Base-by-base conservation (phyloP, 108 stramenopile species). In the Nitzschia sp. region DNA sequence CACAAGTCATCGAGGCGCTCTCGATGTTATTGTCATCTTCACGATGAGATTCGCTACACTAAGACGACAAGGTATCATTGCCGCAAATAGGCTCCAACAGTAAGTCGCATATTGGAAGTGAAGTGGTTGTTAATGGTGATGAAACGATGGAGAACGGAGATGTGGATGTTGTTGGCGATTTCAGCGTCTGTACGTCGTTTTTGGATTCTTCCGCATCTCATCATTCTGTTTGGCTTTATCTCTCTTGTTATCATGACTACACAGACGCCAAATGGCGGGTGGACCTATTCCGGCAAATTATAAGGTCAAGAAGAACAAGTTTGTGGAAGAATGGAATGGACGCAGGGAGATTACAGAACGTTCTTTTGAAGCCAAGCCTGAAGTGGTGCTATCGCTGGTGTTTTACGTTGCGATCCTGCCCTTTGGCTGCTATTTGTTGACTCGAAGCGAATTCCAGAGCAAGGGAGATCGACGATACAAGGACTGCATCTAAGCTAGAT, bases 311-410 rank as follows among this genome's bases (percentile, higher is more conserved):
- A 91, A 94, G 72, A 94, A 94, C 57, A 89, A 85, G 54, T 94
- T 77, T 70, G 84, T 91, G 42, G 90, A 94, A 61, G 90, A 94
- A 67, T 91, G 93, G 93, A 91, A 90, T 56, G 93, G 93, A 33
- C 76, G 74, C 15, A 84, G 93, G 66, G 93, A 94, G 86, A 88
- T 86, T 68, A 91, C 88, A 33, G 88, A 94, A 47, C 70, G 80
- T 72, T 58, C 74, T 1, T 94, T 89, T 35, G 64, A 65, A 0
- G 83, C 75, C 63, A 46, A 79, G 9, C 70, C 72, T 4, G 59
- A 54, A 19, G 63, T 71, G 28, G 49, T 75, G 32, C 57, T 71
- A 15, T 49, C 70, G 18, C 53, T 91, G n/a, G 35, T 91, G 13
- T 33, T 86, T 17, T 79, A 67, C 36, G 75, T 75, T 11, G 66